These are phyloP conservation scores for Lindgomyces ingoldianus DNA, from an alignment of 495 filamentous ascomycete species.

Conservation along the genomic window DNA sequence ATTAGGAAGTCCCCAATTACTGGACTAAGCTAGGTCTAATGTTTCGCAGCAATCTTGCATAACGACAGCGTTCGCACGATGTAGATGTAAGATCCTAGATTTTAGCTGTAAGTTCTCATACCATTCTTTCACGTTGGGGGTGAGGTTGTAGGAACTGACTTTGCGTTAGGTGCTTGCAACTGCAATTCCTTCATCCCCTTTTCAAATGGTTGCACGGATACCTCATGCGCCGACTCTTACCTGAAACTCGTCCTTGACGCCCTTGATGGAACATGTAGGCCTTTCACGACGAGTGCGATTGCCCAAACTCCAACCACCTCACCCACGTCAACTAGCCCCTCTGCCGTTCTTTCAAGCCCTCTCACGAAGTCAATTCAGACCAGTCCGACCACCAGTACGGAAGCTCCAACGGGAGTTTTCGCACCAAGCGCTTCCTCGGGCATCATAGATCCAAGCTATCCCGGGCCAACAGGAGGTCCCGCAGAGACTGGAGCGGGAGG, in stretches of 20 bases:
- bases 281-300: neutral
- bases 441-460: neutral
- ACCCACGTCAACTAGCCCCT: neutral
- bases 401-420: neutral
- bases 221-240: conserved; percentile 10
- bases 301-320: neutral
- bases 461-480: neutral
- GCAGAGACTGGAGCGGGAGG: neutral
- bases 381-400: neutral
- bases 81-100: conserved; percentile 5
- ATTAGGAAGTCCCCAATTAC: neutral
- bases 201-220: neutral
- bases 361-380: neutral
- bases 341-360: neutral
- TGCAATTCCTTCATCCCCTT: neutral
- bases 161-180: conserved; percentile 1
- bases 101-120: conserved; percentile 1
- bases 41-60: conserved; percentile 16
- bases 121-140: neutral
- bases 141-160: neutral
- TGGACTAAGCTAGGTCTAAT: neutral
- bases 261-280: neutral
- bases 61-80: neutral
- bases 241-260: conserved; percentile 3
- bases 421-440: neutral